These are phyloP conservation scores for Xanthoconium purpureum DNA, from an alignment of 768 basidiomycete genomes.

Conservation along the genomic window DNA sequence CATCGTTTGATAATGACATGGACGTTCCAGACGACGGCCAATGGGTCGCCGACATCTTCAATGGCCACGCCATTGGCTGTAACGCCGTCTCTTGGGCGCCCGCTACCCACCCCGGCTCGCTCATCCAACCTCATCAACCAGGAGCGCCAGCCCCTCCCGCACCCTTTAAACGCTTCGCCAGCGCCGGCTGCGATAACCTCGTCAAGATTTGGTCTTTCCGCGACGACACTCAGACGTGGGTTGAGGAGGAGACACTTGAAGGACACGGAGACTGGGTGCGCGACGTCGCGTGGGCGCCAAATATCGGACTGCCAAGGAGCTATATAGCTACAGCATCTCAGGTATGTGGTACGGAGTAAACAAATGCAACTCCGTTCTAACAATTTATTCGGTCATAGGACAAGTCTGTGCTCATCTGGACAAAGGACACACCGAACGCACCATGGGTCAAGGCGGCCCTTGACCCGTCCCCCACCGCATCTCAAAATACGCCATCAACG, in stretches of 20 bases:
- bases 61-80: conserved; percentile 93
- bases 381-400: conserved; percentile 40
- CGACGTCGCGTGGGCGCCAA: conserved; percentile 99
- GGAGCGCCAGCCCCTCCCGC: conserved; percentile 36
- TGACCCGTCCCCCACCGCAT: conserved; percentile 59
- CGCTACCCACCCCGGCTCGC: conserved; percentile 79
- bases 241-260: conserved; percentile 84
- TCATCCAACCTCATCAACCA: conserved; percentile 67
- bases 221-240: conserved; percentile 85
- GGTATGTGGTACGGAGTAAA: conserved; percentile 34
- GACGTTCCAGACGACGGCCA: conserved; percentile 80
- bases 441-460: conserved; percentile 81
- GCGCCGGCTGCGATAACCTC: conserved; percentile 93
- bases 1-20: background rate
- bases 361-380: background rate
- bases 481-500: conserved; percentile 42
- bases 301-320: conserved; percentile 88
- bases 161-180: conserved; percentile 90
- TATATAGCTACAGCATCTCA: conserved; percentile 97
- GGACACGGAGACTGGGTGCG: conserved; percentile 98
- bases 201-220: conserved; percentile 93
- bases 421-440: conserved; percentile 70
- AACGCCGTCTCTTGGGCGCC: conserved; percentile 99
- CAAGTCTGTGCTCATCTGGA: conserved; percentile 89
- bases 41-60: conserved; percentile 93